These are phyloP conservation scores for Sarocladium strictum DNA, from an alignment of 2,329 filamentous ascomycete genomes.

Conservation along the genomic window DNA sequence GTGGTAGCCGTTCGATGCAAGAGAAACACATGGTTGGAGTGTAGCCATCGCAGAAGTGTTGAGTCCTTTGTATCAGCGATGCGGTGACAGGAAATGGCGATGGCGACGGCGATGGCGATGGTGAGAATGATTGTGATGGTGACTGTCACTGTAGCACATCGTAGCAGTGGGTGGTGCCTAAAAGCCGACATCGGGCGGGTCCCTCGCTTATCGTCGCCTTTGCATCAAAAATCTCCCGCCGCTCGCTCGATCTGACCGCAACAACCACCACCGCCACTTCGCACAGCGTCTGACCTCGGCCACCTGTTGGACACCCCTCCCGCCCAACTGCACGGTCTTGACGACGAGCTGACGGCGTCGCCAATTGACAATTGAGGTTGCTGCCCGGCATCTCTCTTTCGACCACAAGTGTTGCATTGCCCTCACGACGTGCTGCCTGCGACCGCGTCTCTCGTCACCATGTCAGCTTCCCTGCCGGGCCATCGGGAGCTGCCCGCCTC, in stretches of 20 bases:
- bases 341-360: not conserved
- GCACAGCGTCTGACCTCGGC: not conserved
- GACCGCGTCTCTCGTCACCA: slow-evolving; percentile 22
- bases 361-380: slow-evolving; percentile 7
- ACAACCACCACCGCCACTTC: not conserved
- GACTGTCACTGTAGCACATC: no score
- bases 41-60: no score
- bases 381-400: not conserved
- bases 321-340: not conserved
- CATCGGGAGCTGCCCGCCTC: slow-evolving; percentile 81
- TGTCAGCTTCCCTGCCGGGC: slow-evolving; percentile 62
- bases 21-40: no score
- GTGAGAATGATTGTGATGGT: no score
- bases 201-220: slow-evolving; percentile 15
- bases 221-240: not conserved
- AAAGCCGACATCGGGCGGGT: slow-evolving; percentile 13
- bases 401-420: no score
- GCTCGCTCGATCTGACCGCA: not conserved
- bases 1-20: slow-evolving; percentile 42
- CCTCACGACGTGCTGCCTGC: no score
- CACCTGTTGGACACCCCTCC: not conserved
- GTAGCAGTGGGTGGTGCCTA: no score
- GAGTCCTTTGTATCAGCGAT: no score
- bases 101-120: no score
- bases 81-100: no score